Evolutionary conservation across 2,329 filamentous ascomycete species (phyloP).

Genomic region (Fusarium udum): DNA sequence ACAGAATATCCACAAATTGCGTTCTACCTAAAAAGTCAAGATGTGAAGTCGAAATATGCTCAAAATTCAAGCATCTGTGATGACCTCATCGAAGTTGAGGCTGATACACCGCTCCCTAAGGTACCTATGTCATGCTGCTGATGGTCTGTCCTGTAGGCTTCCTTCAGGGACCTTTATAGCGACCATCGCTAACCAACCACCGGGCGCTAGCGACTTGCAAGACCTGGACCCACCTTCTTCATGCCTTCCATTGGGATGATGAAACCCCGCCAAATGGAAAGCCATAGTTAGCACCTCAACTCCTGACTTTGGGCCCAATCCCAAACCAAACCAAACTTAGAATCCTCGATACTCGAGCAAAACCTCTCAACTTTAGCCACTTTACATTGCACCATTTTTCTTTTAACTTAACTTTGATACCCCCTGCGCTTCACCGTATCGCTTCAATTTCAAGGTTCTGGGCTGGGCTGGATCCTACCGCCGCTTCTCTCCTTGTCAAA

Average conservation of each 20-base stretch:
- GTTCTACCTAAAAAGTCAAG: neutral
- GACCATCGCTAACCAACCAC: slow-evolving; percentile 32
- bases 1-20: neutral
- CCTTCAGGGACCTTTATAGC: slow-evolving; percentile 6
- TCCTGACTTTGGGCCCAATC: slow-evolving; percentile 37
- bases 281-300: slow-evolving; percentile 8
- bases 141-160: neutral
- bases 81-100: slow-evolving; percentile 39
- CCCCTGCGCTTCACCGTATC: slow-evolving; percentile 7
- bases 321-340: slow-evolving; percentile 22
- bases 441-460: neutral
- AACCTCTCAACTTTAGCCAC: slow-evolving; percentile 2
- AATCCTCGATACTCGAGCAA: slow-evolving; percentile 14
- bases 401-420: slow-evolving; percentile 24
- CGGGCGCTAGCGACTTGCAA: slow-evolving; percentile 7
- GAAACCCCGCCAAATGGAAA: slow-evolving; percentile 41
- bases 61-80: slow-evolving; percentile 7
- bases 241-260: slow-evolving; percentile 25
- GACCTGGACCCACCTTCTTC: slow-evolving; percentile 19
- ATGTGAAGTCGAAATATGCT: slow-evolving; percentile 29
- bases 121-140: neutral
- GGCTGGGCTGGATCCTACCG: neutral
- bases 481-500: slow-evolving; percentile 4
- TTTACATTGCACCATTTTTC: slow-evolving; percentile 16
- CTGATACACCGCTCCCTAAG: slow-evolving; percentile 22